Percentiles rank a stretch among this genome's conserved stretches.
Evolutionary conservation across 106 monocot species (phyloP).

Genomic region (Allium fistulosum): DNA sequence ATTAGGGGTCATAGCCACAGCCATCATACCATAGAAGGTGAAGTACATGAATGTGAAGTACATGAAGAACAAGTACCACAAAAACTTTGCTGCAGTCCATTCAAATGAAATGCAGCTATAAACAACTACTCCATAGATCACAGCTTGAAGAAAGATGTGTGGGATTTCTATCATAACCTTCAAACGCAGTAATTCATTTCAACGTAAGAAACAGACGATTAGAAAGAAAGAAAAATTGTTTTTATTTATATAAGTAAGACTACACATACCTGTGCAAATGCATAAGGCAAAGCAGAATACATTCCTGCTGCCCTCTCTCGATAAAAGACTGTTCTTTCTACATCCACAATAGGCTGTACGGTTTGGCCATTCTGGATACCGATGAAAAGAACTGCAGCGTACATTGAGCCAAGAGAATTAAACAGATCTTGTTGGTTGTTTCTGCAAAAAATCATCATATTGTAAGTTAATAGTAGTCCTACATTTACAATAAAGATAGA

Average conservation of each 20-base stretch:
- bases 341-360: conserved; percentile 73
- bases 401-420: conserved; percentile 71
- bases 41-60: conserved; percentile 47
- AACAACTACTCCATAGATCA: conserved; percentile 29
- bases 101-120: conserved; percentile 36
- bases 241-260: background rate
- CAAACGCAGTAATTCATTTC: background rate
- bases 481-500: too few relatives aligned
- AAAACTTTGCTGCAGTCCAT: conserved; percentile 35
- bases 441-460: conserved; percentile 16
- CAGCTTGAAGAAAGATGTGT: conserved; percentile 31
- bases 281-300: conserved; percentile 84
- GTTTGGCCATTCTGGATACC: conserved; percentile 74
- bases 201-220: background rate
- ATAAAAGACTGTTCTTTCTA: conserved; percentile 82
- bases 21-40: conserved; percentile 59
- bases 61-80: conserved; percentile 50
- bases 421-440: conserved; percentile 34
- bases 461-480: too few relatives aligned
- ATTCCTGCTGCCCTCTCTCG: conserved; percentile 86
- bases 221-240: conserved; percentile 1
- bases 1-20: conserved; percentile 30
- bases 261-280: conserved; percentile 57
- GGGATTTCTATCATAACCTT: conserved; percentile 47
- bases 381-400: conserved; percentile 63